These are phyloP conservation scores for Rubus parviflorus DNA, from an alignment of 306 rosid genomes.

Conservation along the genomic window DNA sequence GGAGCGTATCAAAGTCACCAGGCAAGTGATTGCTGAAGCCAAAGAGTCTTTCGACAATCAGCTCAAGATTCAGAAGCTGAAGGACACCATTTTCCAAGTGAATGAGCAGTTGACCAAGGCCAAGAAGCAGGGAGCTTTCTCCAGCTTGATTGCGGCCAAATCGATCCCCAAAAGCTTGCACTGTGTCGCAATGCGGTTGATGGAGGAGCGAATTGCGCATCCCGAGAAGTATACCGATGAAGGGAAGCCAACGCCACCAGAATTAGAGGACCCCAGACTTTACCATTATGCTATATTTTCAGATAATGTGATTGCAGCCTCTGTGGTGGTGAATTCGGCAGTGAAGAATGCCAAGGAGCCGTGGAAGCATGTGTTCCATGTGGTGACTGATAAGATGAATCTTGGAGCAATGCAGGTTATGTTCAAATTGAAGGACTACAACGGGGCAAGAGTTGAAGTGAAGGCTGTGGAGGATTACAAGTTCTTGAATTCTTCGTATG, in stretches of 20 bases:
- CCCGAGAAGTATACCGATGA: conserved; percentile 61
- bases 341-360: conserved; percentile 80
- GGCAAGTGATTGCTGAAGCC: conserved; percentile 81
- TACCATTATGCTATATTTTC: conserved; percentile 86
- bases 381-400: conserved; percentile 89
- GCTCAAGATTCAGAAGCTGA: conserved; percentile 92
- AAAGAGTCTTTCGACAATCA: conserved; percentile 91
- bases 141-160: conserved; percentile 85
- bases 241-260: conserved; percentile 56
- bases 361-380: conserved; percentile 85
- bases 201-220: conserved; percentile 75
- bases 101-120: conserved; percentile 84
- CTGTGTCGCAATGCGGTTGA: conserved; percentile 69
- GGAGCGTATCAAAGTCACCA: conserved; percentile 73
- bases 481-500: conserved; percentile 75
- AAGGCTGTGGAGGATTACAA: conserved; percentile 88
- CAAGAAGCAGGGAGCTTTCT: conserved; percentile 95
- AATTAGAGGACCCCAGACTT: conserved; percentile 67
- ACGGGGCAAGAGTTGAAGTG: conserved; percentile 74
- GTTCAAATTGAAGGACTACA: conserved; percentile 70
- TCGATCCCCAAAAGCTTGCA: conserved; percentile 80
- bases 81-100: conserved; percentile 84
- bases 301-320: conserved; percentile 74
- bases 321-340: conserved; percentile 82
- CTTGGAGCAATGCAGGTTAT: conserved; percentile 93